Conservation (phyloP, 148 eudicot species). For the Rhododendron kiyosumense region DNA sequence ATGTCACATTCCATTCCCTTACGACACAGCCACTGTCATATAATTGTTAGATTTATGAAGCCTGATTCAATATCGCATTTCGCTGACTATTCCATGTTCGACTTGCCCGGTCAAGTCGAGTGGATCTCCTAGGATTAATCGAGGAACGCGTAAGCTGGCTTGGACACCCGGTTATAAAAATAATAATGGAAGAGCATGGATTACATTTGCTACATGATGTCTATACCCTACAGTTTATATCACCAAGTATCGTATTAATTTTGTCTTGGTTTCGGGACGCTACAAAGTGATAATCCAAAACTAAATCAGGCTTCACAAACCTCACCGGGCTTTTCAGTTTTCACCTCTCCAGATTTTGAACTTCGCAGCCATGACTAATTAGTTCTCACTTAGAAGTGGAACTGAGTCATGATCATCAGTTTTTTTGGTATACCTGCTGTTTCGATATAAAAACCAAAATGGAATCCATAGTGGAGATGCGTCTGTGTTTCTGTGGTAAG, state of each 20-base stretch:
- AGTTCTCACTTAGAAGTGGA: not conserved
- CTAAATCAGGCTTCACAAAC: not conserved
- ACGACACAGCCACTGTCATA: not conserved
- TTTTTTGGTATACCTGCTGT: not conserved
- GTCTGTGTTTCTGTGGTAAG: not conserved
- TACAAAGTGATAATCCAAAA: not conserved
- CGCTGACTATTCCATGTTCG: not conserved
- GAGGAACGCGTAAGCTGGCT: too few species aligned
- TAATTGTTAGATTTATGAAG: too few species aligned
- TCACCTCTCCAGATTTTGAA: not conserved
- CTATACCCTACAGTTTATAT: too few species aligned
- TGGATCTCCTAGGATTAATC: too few species aligned
- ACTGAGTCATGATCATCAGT: not conserved
- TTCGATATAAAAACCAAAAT: not conserved
- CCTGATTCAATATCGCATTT: too few species aligned
- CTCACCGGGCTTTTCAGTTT: not conserved
- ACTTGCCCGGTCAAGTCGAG: too few species aligned
- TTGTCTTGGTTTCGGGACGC: not conserved
- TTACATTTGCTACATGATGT: not conserved
- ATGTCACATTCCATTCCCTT: not conserved
- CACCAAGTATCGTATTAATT: not conserved
- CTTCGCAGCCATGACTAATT: not conserved
- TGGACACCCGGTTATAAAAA: too few species aligned
- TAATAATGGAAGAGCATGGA: not conserved
- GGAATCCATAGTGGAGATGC: not conserved